phyloP scores from a whole-genome alignment of 352 stramenopile genomes.

The Phytophthora sp. region DNA sequence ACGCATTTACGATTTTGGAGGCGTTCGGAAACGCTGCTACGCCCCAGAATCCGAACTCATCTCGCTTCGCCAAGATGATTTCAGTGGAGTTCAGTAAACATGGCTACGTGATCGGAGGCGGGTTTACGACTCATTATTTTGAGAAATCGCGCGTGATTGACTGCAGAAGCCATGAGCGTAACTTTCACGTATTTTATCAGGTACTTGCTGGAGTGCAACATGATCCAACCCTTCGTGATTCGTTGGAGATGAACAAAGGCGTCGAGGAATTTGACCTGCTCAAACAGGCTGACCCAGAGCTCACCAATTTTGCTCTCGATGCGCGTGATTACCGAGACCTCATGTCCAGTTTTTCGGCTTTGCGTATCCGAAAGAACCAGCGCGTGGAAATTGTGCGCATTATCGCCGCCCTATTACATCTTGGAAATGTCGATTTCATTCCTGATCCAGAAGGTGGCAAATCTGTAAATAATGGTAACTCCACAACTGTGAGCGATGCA shows the following conservation, averaged over 20 bases:
- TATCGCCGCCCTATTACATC: conserved; percentile 72
- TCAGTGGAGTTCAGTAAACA: conserved; percentile 84
- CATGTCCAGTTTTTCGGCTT: conserved; percentile 81
- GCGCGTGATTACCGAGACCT: conserved; percentile 79
- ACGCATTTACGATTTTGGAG: conserved; percentile 83
- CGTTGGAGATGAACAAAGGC: conserved; percentile 66
- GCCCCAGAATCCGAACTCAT: conserved; percentile 72
- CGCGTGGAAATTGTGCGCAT: conserved; percentile 82
- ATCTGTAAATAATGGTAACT: conserved; percentile 43
- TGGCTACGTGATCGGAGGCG: conserved; percentile 77
- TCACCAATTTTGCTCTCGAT: conserved; percentile 59
- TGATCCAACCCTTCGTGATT: conserved; percentile 69
- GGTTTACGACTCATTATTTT: conserved; percentile 84
- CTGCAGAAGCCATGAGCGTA: conserved; percentile 78
- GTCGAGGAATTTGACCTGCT: conserved; percentile 67
- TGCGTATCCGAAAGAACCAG: conserved; percentile 83
- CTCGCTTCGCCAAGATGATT: conserved; percentile 84
- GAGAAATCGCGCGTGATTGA: conserved; percentile 87
- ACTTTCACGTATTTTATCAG: conserved; percentile 96
- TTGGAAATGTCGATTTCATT: conserved; percentile 85
- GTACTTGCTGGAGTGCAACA: conserved; percentile 80
- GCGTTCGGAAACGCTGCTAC: conserved; percentile 74
- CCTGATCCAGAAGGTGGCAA: conserved; percentile 63
- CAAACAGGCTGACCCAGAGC: conserved; percentile 47
- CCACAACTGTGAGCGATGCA: conserved; percentile 32